A percentile compares a stretch with the other conserved stretches of the same genome.
phyloP scores from a whole-genome alignment of 768 basidiomycete genomes.

The Trametes elegans region DNA sequence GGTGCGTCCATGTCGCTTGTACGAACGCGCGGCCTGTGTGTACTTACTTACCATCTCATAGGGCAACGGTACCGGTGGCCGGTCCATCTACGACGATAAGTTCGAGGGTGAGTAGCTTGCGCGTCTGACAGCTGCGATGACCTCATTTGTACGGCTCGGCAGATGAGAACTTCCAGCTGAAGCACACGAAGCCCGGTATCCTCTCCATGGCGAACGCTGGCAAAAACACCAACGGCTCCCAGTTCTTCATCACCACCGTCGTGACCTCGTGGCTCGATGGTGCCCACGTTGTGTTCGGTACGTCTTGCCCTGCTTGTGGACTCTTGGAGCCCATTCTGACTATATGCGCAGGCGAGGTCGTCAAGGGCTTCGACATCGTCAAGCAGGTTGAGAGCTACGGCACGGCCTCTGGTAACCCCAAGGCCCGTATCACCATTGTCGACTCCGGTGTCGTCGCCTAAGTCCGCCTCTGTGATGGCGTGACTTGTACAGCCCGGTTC shows the following conservation, averaged over 20 bases:
- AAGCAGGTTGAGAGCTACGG: slow-evolving; percentile 50
- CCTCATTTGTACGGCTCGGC: background rate
- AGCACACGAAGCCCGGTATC: slow-evolving; percentile 62
- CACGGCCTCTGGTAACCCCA: slow-evolving; percentile 29
- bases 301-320: background rate
- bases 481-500: background rate
- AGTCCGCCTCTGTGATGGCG: background rate
- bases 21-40: too few species aligned
- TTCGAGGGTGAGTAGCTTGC: slow-evolving; percentile 42
- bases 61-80: slow-evolving; percentile 57
- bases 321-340: background rate
- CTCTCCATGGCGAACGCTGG: slow-evolving; percentile 91
- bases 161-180: slow-evolving; percentile 70
- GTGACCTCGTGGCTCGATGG: slow-evolving; percentile 79
- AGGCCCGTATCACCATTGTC: slow-evolving; percentile 26
- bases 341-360: slow-evolving; percentile 44
- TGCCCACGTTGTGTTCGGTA: slow-evolving; percentile 85
- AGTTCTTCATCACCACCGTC: slow-evolving; percentile 91
- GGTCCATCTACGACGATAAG: slow-evolving; percentile 37
- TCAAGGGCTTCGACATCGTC: slow-evolving; percentile 62
- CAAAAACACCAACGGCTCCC: slow-evolving; percentile 76
- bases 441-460: slow-evolving; percentile 26
- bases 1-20: slow-evolving; percentile 16
- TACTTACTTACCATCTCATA: background rate
- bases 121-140: slow-evolving; percentile 38